Conservation (phyloP, 2,329 filamentous ascomycete species). For the Colletotrichum gloeosporioides region DNA sequence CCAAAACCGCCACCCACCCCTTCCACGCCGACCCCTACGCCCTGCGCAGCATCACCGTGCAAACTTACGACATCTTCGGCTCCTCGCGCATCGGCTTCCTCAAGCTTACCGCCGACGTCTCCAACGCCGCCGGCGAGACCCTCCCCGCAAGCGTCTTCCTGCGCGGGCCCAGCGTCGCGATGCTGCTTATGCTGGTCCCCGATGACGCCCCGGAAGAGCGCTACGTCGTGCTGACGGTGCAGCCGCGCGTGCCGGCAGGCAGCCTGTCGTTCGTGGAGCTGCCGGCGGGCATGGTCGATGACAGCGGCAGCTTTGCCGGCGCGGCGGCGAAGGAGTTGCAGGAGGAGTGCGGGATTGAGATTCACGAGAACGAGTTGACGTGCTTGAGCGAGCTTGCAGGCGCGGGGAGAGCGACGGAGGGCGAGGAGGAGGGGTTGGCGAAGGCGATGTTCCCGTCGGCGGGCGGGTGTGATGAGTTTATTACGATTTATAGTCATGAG, state of each 20-base stretch:
- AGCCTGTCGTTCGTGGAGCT: constrained; percentile 62
- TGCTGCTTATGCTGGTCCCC: constrained; percentile 62
- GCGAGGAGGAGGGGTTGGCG: constrained; percentile 42
- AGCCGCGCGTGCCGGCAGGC: constrained; percentile 61
- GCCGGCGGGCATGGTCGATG: constrained; percentile 65
- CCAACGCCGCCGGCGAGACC: constrained; percentile 50
- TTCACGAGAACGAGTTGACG: constrained; percentile 50
- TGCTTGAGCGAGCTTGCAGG: constrained; percentile 58
- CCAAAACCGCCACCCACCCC: constrained; percentile 44
- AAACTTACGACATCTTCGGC: constrained; percentile 60
- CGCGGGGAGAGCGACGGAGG: constrained; percentile 21
- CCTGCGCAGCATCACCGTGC: constrained; percentile 55
- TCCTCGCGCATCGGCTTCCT: constrained; percentile 57
- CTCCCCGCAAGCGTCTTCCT: constrained; percentile 63
- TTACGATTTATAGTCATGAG: constrained; percentile 64
- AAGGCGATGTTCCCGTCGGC: constrained; percentile 61
- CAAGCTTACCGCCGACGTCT: constrained; percentile 55
- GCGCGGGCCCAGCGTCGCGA: constrained; percentile 64
- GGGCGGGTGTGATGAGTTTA: constrained; percentile 65
- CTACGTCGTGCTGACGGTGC: constrained; percentile 64
- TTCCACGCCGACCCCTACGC: constrained; percentile 60
- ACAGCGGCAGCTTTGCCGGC: constrained; percentile 58
- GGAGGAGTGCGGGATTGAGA: constrained; percentile 63
- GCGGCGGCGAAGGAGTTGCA: constrained; percentile 64
- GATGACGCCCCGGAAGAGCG: constrained; percentile 56